Base-by-base conservation (phyloP, 2,329 filamentous ascomycete genomes). In the Exophiala sideris region DNA sequence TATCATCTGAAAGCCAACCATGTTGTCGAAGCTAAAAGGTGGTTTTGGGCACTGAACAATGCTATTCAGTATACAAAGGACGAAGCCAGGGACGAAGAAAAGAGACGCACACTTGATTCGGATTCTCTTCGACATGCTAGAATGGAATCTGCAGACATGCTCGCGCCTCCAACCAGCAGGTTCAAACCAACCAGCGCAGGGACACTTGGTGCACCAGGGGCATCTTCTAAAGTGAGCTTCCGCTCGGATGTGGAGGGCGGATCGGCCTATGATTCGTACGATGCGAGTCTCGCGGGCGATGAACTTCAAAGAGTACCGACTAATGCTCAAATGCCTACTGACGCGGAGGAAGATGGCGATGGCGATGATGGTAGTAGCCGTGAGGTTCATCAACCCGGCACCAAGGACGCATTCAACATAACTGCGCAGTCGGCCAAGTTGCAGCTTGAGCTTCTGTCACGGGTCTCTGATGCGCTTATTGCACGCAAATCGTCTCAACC, bases 31-130 rank as follows among this genome's bases (percentile, higher is more conserved):
- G 92, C 94, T 5, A 99, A 99, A 73, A 84, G 94, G 51, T 99
- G 94, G 94, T 99, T 95, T 72, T 99, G 94, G 94, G 89, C 94
- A 0, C 77, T 99, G 59, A 99, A 99, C 74, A 99, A 99, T 69
- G 92, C 94, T 5, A 99, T 99, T 46, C 94, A 97, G 69, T 97
- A 90, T 88, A 87, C 90, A 59, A 99, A 99, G 71, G 94, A 99
- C 66, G 94, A 97, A 73, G 91, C 90, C 6, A 91, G 88, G 63
- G 90, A 95, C 69, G 92, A 96, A 65, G 87, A 92, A 67, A 85
- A 80, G 62, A 85, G 91, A 57, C 85, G 85, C 33, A 84, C 84
- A 6, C 85, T 84, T 52, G 88, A 86, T 64, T 87, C 86, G 5
- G 89, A 94, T 70, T 79, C 86, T 34, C 72, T 95, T 48, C 83